These are phyloP conservation scores for Oryza meyeriana DNA, from an alignment of 176 grass and related monocot genomes.

Conservation along the genomic window DNA sequence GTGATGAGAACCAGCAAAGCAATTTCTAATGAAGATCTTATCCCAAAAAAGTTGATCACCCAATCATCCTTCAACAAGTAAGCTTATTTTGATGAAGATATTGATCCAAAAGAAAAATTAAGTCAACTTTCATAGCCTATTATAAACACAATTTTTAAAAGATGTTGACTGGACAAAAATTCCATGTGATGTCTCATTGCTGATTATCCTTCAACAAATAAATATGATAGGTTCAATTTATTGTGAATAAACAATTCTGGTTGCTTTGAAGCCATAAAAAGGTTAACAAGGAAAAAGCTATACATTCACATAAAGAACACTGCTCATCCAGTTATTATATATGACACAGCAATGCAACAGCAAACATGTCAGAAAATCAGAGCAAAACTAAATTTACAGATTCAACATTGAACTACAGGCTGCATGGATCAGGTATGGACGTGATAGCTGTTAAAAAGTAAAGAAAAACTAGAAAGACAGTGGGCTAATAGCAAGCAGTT, in stretches of 20 bases:
- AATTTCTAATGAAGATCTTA: background rate
- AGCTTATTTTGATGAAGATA: background rate
- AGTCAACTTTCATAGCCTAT: background rate
- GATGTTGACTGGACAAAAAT: background rate
- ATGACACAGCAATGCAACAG: background rate
- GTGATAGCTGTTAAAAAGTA: background rate
- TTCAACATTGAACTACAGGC: background rate
- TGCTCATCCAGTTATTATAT: background rate
- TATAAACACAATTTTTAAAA: background rate
- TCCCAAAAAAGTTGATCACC: background rate
- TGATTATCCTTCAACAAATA: background rate
- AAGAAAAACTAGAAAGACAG: background rate
- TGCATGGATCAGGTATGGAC: background rate
- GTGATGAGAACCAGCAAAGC: background rate
- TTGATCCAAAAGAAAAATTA: background rate
- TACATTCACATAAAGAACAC: background rate
- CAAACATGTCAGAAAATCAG: background rate
- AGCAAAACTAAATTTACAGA: slow-evolving; percentile 1
- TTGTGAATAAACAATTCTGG: background rate
- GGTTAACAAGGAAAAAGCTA: background rate
- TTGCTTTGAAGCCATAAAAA: background rate
- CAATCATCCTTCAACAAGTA: background rate
- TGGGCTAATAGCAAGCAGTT: background rate
- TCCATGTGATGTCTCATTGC: background rate
- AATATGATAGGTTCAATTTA: background rate